These are phyloP conservation scores for Secale cereale DNA, from an alignment of 176 grass and related monocot species.

Conservation along the genomic window DNA sequence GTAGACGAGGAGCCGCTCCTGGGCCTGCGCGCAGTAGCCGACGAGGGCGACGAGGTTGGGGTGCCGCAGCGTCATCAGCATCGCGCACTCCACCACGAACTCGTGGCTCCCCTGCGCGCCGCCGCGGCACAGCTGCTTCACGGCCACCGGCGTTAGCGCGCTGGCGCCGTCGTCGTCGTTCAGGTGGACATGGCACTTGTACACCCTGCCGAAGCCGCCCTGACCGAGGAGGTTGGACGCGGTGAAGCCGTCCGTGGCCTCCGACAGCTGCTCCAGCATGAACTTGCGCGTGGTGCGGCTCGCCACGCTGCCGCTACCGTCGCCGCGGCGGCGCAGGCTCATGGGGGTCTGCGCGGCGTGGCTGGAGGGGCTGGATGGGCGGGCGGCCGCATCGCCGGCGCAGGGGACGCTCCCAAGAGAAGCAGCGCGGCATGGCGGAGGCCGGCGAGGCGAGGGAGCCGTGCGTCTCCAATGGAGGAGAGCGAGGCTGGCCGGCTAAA, in stretches of 20 bases:
- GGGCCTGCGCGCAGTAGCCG: conserved; percentile 45
- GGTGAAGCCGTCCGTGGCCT: conserved; percentile 45
- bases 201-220: conserved; percentile 73
- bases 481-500: too few species aligned
- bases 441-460: too few species aligned
- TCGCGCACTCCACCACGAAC: conserved; percentile 51
- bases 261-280: conserved; percentile 42
- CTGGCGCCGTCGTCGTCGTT: not conserved
- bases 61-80: conserved; percentile 50
- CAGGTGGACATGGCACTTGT: conserved; percentile 28
- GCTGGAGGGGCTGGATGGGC: not conserved
- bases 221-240: conserved; percentile 49
- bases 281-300: conserved; percentile 8
- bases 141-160: conserved; percentile 18
- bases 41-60: conserved; percentile 54
- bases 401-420: not conserved
- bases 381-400: not conserved
- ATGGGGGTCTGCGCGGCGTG: not conserved
- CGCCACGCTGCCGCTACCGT: not conserved
- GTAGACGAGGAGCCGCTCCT: conserved; percentile 61
- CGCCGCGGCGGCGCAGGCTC: not conserved
- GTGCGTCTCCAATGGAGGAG: too few species aligned
- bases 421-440: not conserved
- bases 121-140: conserved; percentile 45
- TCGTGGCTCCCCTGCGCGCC: conserved; percentile 49